These are phyloP conservation scores for Ganoderma boninense DNA, from an alignment of 1,284 basidiomycete genomes.

Conservation along the genomic window DNA sequence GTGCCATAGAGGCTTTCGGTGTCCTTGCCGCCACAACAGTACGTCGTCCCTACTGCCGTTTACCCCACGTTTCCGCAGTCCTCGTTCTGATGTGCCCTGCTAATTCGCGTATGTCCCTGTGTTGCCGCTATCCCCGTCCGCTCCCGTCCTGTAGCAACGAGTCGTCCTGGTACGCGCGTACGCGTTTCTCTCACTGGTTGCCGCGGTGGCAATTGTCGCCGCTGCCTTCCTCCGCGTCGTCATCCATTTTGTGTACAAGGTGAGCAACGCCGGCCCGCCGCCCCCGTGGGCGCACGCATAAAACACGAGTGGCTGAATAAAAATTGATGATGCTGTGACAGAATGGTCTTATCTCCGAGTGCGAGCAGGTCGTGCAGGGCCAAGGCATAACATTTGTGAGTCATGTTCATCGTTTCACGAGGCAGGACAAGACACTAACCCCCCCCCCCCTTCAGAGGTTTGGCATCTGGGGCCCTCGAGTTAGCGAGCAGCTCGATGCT, in stretches of 20 bases:
- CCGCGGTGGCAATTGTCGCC: slow-evolving; percentile 59
- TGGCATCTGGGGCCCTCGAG: slow-evolving; percentile 36
- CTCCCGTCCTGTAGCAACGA: slow-evolving; percentile 59
- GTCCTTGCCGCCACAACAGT: slow-evolving; percentile 63
- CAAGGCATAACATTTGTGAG: slow-evolving; percentile 29
- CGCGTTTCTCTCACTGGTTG: slow-evolving; percentile 59
- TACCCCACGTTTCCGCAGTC: slow-evolving; percentile 8
- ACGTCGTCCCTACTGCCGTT: slow-evolving; percentile 39
- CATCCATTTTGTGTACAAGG: slow-evolving; percentile 76
- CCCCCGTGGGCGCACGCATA: neutral
- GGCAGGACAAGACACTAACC: neutral
- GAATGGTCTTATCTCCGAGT: slow-evolving; percentile 32
- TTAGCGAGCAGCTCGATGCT: slow-evolving; percentile 43
- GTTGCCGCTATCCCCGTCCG: neutral
- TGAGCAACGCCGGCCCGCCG: slow-evolving; percentile 30
- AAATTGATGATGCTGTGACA: neutral
- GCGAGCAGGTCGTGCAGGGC: slow-evolving; percentile 31
- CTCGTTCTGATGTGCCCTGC: neutral
- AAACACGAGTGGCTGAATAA: neutral
- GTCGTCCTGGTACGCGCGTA: slow-evolving; percentile 62
- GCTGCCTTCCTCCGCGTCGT: slow-evolving; percentile 65
- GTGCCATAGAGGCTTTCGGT: slow-evolving; percentile 66
- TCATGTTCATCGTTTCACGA: neutral
- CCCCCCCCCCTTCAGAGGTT: slow-evolving; percentile 29
- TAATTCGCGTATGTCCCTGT: no score